Evolutionary conservation across 805 yeast genomes (phyloP).

Genomic region (Starmerella stigmatis): DNA sequence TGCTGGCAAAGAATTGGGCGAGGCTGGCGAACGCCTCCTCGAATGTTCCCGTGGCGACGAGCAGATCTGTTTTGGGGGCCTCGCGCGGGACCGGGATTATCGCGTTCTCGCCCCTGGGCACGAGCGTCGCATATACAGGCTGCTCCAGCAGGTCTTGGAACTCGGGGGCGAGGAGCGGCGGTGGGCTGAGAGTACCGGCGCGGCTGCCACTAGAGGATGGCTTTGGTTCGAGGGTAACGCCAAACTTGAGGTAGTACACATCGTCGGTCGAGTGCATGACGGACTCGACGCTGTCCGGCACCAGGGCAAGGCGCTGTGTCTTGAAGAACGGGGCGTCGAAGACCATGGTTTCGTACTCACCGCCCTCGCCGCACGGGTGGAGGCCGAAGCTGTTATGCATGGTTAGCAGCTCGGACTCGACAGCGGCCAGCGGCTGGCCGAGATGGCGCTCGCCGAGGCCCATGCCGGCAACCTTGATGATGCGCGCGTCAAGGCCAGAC

Average conservation of each 20-base stretch:
- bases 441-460: conserved; percentile 62
- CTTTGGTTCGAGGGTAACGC: conserved; percentile 35
- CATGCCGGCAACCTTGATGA: conserved; percentile 87
- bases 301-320: conserved; percentile 37
- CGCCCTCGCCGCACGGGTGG: conserved; percentile 98
- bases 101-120: neutral
- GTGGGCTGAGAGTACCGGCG: conserved; percentile 14
- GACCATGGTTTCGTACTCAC: conserved; percentile 91
- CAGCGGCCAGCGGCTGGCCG: conserved; percentile 54
- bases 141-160: conserved; percentile 28
- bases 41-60: conserved; percentile 9
- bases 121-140: neutral
- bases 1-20: neutral
- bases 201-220: conserved; percentile 29
- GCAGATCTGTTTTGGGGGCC: neutral
- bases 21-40: conserved; percentile 9
- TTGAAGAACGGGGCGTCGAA: conserved; percentile 80
- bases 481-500: conserved; percentile 61
- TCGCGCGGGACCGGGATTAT: neutral
- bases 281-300: conserved; percentile 30
- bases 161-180: conserved; percentile 27
- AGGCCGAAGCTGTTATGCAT: conserved; percentile 63
- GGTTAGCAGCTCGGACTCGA: conserved; percentile 44
- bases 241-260: conserved; percentile 54
- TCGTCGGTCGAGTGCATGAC: conserved; percentile 47